These are phyloP conservation scores for Collybia sordida DNA, from an alignment of 768 basidiomycete species.

Conservation along the genomic window DNA sequence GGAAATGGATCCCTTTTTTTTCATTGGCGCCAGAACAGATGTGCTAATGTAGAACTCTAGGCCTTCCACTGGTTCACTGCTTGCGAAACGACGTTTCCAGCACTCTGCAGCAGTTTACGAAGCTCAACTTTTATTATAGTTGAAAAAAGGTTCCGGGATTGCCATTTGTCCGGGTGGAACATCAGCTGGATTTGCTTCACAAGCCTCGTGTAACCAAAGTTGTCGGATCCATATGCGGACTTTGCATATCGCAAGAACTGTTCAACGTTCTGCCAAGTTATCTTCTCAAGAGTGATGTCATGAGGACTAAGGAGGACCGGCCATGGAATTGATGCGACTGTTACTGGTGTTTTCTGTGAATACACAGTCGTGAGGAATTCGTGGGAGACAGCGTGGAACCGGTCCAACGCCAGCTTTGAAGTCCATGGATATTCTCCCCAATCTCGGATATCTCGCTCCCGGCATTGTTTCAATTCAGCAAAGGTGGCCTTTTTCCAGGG, in stretches of 20 bases:
- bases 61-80: slow-evolving; percentile 29
- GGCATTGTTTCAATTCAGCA: neutral
- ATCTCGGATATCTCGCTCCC: neutral
- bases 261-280: slow-evolving; percentile 53
- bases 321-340: slow-evolving; percentile 11
- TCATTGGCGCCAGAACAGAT: no score
- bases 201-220: slow-evolving; percentile 44
- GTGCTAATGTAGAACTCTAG: no score
- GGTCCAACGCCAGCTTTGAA: neutral
- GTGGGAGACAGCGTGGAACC: slow-evolving; percentile 4
- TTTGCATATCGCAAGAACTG: slow-evolving; percentile 46
- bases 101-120: slow-evolving; percentile 43
- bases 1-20: no score
- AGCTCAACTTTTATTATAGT: slow-evolving; percentile 42
- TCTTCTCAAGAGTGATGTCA: neutral
- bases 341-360: slow-evolving; percentile 19
- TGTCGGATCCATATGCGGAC: slow-evolving; percentile 29
- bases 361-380: slow-evolving; percentile 19
- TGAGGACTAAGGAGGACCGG: slow-evolving; percentile 6
- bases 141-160: slow-evolving; percentile 44
- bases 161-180: slow-evolving; percentile 64
- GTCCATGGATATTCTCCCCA: slow-evolving; percentile 2
- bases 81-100: slow-evolving; percentile 56
- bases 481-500: neutral
- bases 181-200: slow-evolving; percentile 52